Evolutionary conservation across 2,329 filamentous ascomycete species (phyloP).

Genomic region (Aspergillus tubingensis): DNA sequence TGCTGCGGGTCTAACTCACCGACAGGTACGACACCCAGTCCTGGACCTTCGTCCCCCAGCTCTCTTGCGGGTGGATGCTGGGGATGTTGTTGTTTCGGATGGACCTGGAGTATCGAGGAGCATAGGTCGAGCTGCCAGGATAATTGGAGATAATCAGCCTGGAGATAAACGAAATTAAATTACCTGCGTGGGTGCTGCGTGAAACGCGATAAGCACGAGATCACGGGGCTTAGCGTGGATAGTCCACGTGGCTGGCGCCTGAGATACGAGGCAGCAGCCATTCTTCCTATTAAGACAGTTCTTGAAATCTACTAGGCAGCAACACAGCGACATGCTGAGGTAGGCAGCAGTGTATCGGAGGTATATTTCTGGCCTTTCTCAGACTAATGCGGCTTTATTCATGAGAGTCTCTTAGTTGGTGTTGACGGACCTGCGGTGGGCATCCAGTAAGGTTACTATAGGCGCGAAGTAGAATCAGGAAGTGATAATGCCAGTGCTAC

Average conservation of each 20-base stretch:
- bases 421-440: too few species aligned
- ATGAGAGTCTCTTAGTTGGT: too few species aligned
- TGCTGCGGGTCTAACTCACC: not conserved
- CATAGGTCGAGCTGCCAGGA: not conserved
- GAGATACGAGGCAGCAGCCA: not conserved
- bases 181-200: not conserved
- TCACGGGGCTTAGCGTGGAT: not conserved
- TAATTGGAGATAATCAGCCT: not conserved
- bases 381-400: too few species aligned
- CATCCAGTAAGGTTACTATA: too few species aligned
- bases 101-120: not conserved
- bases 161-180: not conserved
- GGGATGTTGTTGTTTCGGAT: not conserved
- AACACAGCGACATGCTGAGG: too few species aligned
- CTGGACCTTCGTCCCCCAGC: not conserved
- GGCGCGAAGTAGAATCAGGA: too few species aligned
- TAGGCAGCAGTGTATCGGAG: too few species aligned
- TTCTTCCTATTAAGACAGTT: too few species aligned
- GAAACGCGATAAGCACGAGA: not conserved
- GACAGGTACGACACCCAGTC: slow-evolving; percentile 3
- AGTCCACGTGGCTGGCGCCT: not conserved
- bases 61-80: not conserved
- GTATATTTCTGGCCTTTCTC: too few species aligned
- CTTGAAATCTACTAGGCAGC: too few species aligned
- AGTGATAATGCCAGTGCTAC: too few species aligned